Base-by-base conservation (phyloP, 2,329 filamentous ascomycete species). In the Penicillium digitatum region DNA sequence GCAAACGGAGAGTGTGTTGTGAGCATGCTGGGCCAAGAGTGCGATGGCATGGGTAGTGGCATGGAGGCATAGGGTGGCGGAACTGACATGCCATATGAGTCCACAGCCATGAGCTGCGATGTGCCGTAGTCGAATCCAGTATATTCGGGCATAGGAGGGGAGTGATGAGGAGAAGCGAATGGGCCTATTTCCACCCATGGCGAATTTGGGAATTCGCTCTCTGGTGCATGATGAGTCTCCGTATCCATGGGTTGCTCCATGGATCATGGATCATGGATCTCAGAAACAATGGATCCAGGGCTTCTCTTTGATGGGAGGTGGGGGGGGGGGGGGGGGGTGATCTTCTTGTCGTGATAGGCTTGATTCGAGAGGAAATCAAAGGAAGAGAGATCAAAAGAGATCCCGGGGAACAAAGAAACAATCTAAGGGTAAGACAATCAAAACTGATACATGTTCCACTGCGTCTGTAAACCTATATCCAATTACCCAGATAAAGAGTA, bases 1-100 rank as follows among this genome's bases (percentile, higher is more conserved):
- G 84, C 80, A 66, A 84, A 90, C 62, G 74, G 83, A 40, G 82
- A 79, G 42, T 88, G 87, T 61, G 87, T 88, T 43, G 87, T 88
- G 69, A 93, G 78, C 82, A 91, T 87, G 71, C 89, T 93, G 8
- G 90, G 90, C 90, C 90, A 95, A 59, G 70, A 64, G 48, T 87
- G 81, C 44, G 80, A 80, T 22, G 87, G 85, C 77, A 89, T 88
- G 64, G 89, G 86, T 61, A 92, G 77, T 68, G 89, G 87, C 22
- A 88, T 84, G 31, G 78, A 75, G 38, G 76, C 74, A 63, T 81
- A 80, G 57, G 82, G 77, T 58, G 82, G 79, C 63, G 81, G 81
- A 62, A 83, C 79, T 64, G 84, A 81, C 62, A 80, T 78, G 61
- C 71, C 74, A 64, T 79, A 84, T 55, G 76, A 74, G 31, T 86